A percentile compares a stretch with the other conserved stretches of the same genome.
These are phyloP conservation scores for Digitaria exilis DNA, from an alignment of 202 grass and related monocot genomes.

Conservation along the genomic window DNA sequence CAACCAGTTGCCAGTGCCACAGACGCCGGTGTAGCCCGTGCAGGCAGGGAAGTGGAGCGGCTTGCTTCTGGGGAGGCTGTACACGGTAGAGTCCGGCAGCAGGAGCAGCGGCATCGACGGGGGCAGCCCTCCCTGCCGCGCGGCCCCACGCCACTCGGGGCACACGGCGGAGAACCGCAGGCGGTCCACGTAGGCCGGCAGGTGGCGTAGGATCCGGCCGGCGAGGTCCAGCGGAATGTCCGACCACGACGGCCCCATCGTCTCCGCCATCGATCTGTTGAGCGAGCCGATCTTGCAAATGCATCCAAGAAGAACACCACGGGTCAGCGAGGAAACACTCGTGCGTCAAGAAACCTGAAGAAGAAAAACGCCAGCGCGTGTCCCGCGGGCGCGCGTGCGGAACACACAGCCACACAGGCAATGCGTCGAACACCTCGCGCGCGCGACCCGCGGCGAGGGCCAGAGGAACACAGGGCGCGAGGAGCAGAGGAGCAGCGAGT, in stretches of 20 bases:
- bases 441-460: neutral
- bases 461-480: neutral
- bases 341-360: too few relatives aligned
- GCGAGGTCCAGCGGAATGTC: slow-evolving; percentile 19
- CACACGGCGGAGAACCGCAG: slow-evolving; percentile 17
- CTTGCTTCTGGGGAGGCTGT: neutral
- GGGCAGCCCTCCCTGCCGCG: neutral
- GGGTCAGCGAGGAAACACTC: neutral
- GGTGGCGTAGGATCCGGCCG: neutral
- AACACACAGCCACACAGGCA: too few relatives aligned
- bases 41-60: neutral
- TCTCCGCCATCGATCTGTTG: neutral
- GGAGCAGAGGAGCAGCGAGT: neutral
- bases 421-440: neutral
- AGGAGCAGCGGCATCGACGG: slow-evolving; percentile 9
- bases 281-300: neutral
- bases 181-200: slow-evolving; percentile 8
- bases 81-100: neutral
- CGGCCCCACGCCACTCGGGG: neutral
- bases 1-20: neutral
- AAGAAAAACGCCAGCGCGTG: neutral
- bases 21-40: neutral
- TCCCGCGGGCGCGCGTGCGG: too few relatives aligned
- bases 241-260: neutral
- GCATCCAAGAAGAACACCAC: neutral